phyloP scores from a whole-genome alignment of 1,284 basidiomycete species.

The Cystobasidiaceae sp. region DNA sequence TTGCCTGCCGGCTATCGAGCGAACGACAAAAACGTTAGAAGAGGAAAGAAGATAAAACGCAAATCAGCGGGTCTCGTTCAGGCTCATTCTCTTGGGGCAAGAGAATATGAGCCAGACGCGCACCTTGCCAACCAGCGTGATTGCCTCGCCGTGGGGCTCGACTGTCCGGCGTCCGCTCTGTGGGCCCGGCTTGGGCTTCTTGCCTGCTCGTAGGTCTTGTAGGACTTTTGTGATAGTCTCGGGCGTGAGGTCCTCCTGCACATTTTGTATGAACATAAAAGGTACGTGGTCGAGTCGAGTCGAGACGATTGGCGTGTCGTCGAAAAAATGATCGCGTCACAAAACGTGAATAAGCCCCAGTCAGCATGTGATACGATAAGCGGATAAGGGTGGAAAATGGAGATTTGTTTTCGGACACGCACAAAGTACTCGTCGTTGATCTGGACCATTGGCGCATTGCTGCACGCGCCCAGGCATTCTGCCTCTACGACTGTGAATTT shows the following conservation, averaged over 20 bases:
- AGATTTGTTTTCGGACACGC: conserved; percentile 44
- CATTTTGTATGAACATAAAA: neutral
- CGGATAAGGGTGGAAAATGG: too few species aligned
- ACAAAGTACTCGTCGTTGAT: conserved; percentile 96
- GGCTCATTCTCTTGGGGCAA: neutral
- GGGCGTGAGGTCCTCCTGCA: conserved; percentile 91
- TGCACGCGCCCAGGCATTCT: conserved; percentile 96
- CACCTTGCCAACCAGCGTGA: conserved; percentile 28
- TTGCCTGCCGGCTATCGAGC: conserved; percentile 7
- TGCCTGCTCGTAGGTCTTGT: conserved; percentile 75
- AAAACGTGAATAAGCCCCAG: too few species aligned
- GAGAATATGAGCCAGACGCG: too few species aligned
- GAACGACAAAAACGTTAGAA: neutral
- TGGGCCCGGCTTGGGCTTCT: conserved; percentile 85
- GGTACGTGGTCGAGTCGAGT: neutral
- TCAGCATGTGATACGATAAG: too few species aligned
- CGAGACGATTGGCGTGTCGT: too few species aligned
- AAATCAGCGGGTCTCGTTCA: neutral
- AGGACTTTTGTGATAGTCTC: conserved; percentile 82
- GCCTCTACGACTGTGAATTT: conserved; percentile 98
- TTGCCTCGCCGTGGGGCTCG: conserved; percentile 22
- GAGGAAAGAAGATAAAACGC: neutral
- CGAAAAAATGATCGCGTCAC: too few species aligned
- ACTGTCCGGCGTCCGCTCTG: conserved; percentile 50
- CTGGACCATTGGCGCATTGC: conserved; percentile 98